phyloP scores from a whole-genome alignment of 331 rosid genomes.

The Dryas integrifolia region DNA sequence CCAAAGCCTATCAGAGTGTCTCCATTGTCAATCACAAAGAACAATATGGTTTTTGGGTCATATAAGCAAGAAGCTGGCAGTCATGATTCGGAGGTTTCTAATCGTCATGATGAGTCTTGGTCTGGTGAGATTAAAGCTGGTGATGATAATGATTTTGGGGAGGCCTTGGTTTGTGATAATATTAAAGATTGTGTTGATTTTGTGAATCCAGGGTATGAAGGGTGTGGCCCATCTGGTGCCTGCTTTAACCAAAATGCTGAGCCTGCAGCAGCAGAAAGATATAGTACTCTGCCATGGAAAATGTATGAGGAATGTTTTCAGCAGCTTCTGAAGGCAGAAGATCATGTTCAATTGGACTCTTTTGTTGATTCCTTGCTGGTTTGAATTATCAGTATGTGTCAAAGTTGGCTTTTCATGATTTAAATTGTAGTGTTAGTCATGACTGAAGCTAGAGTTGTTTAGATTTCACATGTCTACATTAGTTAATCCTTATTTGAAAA shows the following conservation, averaged over 20 bases:
- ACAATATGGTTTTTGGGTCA: neutral
- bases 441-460: neutral
- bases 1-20: constrained; percentile 17
- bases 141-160: neutral
- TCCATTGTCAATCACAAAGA: neutral
- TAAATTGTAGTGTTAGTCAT: neutral
- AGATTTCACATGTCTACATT: neutral
- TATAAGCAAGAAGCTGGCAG: neutral
- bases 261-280: neutral
- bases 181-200: neutral
- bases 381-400: neutral
- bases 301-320: constrained; percentile 13
- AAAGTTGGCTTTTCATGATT: neutral
- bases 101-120: neutral
- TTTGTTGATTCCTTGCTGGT: constrained; percentile 24
- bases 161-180: neutral
- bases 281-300: neutral
- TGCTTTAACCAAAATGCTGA: neutral
- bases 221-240: neutral
- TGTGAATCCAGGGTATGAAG: neutral
- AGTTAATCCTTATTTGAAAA: neutral
- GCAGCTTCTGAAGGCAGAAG: constrained; percentile 29
- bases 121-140: neutral
- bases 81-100: constrained; percentile 1
- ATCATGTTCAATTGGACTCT: constrained; percentile 22